Evolutionary conservation across 352 stramenopile genomes (phyloP).

Genomic region (Phytopythium cucurbitacearum): DNA sequence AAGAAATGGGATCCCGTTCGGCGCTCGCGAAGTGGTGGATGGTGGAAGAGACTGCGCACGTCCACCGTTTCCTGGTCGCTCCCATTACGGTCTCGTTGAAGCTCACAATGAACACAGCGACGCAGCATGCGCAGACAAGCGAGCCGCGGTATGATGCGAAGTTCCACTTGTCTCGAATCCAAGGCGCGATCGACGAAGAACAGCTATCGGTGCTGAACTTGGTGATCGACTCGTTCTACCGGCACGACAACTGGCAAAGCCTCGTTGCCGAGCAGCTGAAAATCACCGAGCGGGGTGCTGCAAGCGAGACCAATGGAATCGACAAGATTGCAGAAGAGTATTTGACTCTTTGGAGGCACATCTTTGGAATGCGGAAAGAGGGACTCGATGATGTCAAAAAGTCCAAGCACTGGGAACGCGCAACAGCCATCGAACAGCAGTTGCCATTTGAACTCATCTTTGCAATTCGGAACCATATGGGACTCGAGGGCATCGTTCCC

Average conservation of each 20-base stretch:
- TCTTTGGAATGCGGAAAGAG: conserved; percentile 58
- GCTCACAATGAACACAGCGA: conserved; percentile 85
- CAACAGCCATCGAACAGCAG: conserved; percentile 58
- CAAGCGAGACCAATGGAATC: conserved; percentile 38
- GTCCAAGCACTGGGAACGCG: conserved; percentile 42
- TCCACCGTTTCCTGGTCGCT: conserved; percentile 78
- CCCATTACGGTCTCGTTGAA: conserved; percentile 83
- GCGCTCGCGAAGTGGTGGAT: conserved; percentile 74
- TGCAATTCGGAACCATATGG: conserved; percentile 70
- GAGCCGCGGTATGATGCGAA: conserved; percentile 72
- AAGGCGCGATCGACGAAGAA: conserved; percentile 75
- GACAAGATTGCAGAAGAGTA: conserved; percentile 55
- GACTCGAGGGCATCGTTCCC: conserved; percentile 39
- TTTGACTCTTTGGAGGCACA: conserved; percentile 61
- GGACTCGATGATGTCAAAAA: conserved; percentile 64
- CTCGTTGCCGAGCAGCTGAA: conserved; percentile 72
- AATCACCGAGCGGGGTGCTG: conserved; percentile 41
- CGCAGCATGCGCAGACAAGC: conserved; percentile 60
- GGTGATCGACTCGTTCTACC: conserved; percentile 63
- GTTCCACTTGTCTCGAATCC: conserved; percentile 80
- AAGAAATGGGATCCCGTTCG: conserved; percentile 74
- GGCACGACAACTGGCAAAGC: conserved; percentile 70
- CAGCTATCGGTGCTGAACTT: conserved; percentile 77
- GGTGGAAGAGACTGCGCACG: conserved; percentile 55
- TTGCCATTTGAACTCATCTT: conserved; percentile 75